Base-by-base conservation (phyloP, 805 yeast species). In the Tetrapisispora fleetii region DNA sequence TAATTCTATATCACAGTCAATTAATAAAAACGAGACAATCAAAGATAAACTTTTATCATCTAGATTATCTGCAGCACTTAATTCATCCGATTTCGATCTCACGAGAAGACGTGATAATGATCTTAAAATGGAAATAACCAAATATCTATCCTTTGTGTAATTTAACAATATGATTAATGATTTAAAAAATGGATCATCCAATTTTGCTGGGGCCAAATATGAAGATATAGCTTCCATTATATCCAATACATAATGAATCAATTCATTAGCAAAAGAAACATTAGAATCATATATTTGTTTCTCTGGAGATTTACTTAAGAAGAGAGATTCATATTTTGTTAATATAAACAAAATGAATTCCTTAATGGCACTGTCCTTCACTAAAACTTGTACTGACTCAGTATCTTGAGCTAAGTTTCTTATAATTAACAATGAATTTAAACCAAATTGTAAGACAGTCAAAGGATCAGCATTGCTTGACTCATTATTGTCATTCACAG, bases 341-440 rank as follows among this genome's bases (percentile, higher is more conserved):
- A 63, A 46, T 1, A 58, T 68, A 42, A 59, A 70, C 38, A 75
- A 63, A 7, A 80, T 58, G 45, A 67, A 73, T 42, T 67, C 68
- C 50, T 77, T 75, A 40, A 85, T 72, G 18, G 65, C 59, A 19
- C 68, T 65, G 49, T 75, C 69, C 56, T 76, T 71, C 1, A 91
- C 84, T 52, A 93, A 68, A 59, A 82, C 73, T 61, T 85, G 88
- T 39, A 95, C 93, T 58, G 87, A 85, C 41, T 77, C 83, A 13
- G 85, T 76, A 62, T 89, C 96, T 61, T 91, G 95, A 2, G 86
- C 78, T 42, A 86, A 68, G 64, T 93, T 93, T 59, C 98, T 75
- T 49, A 93, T 69, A 18, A 85, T 77, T 40, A 93, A 51, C 21
- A 66, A 41, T 70, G 56, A 75, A 59, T 45, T 75, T 58, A 58